Base-by-base conservation (phyloP, 2,329 filamentous ascomycete species). In the Verticillium longisporum region DNA sequence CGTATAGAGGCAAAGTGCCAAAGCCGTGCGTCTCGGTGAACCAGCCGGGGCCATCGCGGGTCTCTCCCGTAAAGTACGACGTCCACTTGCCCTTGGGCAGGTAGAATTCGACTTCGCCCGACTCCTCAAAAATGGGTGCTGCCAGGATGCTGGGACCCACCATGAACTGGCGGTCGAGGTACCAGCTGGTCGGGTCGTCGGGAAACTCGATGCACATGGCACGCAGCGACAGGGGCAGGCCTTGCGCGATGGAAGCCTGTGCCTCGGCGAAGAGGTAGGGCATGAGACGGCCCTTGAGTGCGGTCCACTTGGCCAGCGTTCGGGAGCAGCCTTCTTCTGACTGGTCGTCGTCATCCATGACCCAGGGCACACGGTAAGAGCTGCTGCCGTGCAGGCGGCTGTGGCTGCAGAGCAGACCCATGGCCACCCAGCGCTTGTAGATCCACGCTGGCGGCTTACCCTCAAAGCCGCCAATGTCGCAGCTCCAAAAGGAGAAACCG, bases 361-460 rank as follows among this genome's bases (percentile, higher is more conserved):
- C 81, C 88, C 88, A 91, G 2, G 88, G 88, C n/a, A 91, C 88
- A 18, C 88, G 86, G 74, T 90, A 91, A 3, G 85, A 88, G 63
- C 79, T 83, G 58, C 84, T 88, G 2, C 88, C 88, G 70, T 91
- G 88, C 11, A 91, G 79, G 14, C 88, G 82, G 41, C 86, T 89
- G 72, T 91, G 88, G 10, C 83, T 85, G 66, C 87, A 90, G 50
- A 91, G 74, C 1, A 91, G 78, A 0, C 88, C 88, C 71, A 91
- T 90, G n/a, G 87, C 87, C 6, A 91, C 87, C 88, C 88, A 91
- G 57, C 88, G 84, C 75, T 91, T 91, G 74, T 91, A 91, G 67
- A 91, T 83, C 76, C 85, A 87, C 0, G 84, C 86, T 2, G 79
- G 81, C 3, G 88, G 88, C 4, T 74, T 81, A 2, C 88, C 88